These are phyloP conservation scores for Ustulina deusta DNA, from an alignment of 2,329 filamentous ascomycete genomes.

Conservation along the genomic window DNA sequence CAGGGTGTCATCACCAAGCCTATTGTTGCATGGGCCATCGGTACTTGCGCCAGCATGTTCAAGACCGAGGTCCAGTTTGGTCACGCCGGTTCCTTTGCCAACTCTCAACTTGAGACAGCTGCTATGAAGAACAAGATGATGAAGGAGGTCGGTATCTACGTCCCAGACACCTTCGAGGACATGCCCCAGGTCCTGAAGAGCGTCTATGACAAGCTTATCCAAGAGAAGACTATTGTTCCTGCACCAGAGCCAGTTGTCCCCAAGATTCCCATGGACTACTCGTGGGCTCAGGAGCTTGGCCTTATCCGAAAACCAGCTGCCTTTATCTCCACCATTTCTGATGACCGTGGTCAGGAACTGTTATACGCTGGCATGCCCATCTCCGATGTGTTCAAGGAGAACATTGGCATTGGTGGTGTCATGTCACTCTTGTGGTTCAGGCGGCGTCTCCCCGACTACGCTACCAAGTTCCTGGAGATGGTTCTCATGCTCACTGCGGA, in stretches of 20 bases:
- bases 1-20: constrained; percentile 95
- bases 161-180: constrained; percentile 97
- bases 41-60: constrained; percentile 99
- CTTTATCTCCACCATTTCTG: constrained; percentile 99
- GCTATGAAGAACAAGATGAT: constrained; percentile 97
- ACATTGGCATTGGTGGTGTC: constrained; percentile 99
- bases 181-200: constrained; percentile 80
- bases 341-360: constrained; percentile 99
- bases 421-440: constrained; percentile 99
- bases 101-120: constrained; percentile 98
- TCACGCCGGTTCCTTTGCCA: constrained; percentile 98
- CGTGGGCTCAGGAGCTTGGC: constrained; percentile 98
- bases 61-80: constrained; percentile 99
- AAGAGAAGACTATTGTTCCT: constrained; percentile 85
- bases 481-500: constrained; percentile 99
- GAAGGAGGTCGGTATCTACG: constrained; percentile 92
- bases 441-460: constrained; percentile 93
- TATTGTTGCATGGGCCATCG: constrained; percentile 98
- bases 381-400: constrained; percentile 99
- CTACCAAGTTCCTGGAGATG: constrained; percentile 99
- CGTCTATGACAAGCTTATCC: constrained; percentile 91
- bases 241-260: constrained; percentile 90
- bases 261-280: constrained; percentile 99
- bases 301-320: constrained; percentile 99
- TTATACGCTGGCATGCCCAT: constrained; percentile 99